These are phyloP conservation scores for Sclerotinia borealis DNA, from an alignment of 2,329 filamentous ascomycete species.

Conservation along the genomic window DNA sequence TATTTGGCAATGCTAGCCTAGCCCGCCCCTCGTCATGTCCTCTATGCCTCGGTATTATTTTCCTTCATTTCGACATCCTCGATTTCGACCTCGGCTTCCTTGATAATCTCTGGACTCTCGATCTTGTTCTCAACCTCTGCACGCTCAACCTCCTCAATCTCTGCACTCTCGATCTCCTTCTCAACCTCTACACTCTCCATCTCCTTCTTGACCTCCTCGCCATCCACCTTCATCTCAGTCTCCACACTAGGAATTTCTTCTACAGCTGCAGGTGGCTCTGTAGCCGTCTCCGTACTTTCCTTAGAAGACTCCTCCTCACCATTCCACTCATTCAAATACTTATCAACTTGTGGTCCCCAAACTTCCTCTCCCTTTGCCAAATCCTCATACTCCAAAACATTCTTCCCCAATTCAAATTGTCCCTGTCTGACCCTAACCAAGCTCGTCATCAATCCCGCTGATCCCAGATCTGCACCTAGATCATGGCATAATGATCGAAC, in stretches of 20 bases:
- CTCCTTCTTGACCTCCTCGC: not conserved
- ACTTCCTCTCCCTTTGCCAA: constrained; percentile 68
- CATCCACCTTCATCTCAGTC: not conserved
- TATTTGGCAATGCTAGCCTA: not conserved
- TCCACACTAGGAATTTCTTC: not conserved
- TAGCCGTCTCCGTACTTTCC: not conserved
- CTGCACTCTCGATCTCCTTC: not conserved
- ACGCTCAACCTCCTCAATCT: not conserved
- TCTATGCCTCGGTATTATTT: not conserved
- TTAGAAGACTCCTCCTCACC: not conserved
- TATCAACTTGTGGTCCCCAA: constrained; percentile 71
- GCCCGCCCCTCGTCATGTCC: no score
- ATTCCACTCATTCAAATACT: constrained; percentile 41
- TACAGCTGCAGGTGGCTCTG: not conserved
- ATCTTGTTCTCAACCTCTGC: not conserved
- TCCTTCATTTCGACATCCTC: not conserved
- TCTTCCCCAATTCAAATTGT: constrained; percentile 67
- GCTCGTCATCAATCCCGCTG: constrained; percentile 79
- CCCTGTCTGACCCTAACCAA: constrained; percentile 76
- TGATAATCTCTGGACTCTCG: not conserved
- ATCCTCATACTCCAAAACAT: constrained; percentile 74
- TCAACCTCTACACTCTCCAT: not conserved
- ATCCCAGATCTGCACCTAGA: constrained; percentile 73
- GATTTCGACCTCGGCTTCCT: not conserved
- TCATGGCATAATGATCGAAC: constrained; percentile 92